Evolutionary conservation across 192 early-diverging fungal genomes (phyloP).

Genomic region (Allomyces javanicus): DNA sequence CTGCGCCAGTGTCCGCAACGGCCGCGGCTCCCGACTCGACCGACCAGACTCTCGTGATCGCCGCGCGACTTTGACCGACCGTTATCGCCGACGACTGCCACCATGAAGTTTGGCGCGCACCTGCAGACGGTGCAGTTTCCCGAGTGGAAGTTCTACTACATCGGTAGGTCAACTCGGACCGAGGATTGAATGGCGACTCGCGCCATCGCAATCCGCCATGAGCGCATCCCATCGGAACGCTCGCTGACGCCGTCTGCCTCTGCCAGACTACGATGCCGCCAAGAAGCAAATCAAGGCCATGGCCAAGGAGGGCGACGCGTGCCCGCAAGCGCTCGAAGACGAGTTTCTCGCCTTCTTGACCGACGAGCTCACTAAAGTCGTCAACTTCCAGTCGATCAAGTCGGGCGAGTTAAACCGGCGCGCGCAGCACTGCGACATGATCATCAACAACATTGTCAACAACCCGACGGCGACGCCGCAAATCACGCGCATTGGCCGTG

Average conservation of each 20-base stretch:
- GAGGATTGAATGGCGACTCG: too few species aligned
- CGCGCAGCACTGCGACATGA: slow-evolving; percentile 40
- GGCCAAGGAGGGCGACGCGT: neutral
- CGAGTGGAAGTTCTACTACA: slow-evolving; percentile 74
- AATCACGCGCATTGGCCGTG: slow-evolving; percentile 22
- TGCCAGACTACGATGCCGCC: neutral
- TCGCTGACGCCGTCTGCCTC: too few species aligned
- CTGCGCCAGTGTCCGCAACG: too few species aligned
- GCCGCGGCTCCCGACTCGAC: too few species aligned
- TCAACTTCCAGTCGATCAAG: slow-evolving; percentile 50
- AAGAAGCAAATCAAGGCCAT: neutral
- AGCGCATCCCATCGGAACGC: too few species aligned
- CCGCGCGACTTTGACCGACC: too few species aligned
- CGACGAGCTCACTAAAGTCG: slow-evolving; percentile 19
- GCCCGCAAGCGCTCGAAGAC: neutral
- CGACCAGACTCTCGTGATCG: too few species aligned
- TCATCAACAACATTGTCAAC: slow-evolving; percentile 32
- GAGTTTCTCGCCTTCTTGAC: neutral
- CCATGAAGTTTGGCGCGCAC: slow-evolving; percentile 84
- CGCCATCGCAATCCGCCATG: too few species aligned
- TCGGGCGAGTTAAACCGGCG: slow-evolving; percentile 49
- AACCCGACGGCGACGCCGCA: slow-evolving; percentile 19
- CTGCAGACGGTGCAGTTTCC: slow-evolving; percentile 55
- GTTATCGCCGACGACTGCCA: too few species aligned
- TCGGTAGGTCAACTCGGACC: slow-evolving; percentile 16